Evolutionary conservation across 2,329 filamentous ascomycete species (phyloP).

Genomic region (Hypoxylon sp.): DNA sequence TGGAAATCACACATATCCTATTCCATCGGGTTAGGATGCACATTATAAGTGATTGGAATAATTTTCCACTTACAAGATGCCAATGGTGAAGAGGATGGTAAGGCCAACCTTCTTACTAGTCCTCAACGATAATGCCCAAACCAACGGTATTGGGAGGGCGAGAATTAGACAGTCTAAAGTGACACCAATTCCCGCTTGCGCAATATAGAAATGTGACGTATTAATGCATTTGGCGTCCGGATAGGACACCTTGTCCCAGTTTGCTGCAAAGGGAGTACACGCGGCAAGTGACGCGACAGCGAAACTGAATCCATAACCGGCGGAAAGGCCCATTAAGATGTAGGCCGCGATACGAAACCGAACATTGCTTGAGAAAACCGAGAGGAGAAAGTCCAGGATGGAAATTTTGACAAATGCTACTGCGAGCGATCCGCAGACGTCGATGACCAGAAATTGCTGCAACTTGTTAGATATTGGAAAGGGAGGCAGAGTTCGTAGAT

Average conservation of each 20-base stretch:
- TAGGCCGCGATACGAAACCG: slow-evolving; percentile 13
- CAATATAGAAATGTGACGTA: slow-evolving; percentile 16
- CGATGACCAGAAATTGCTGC: slow-evolving; percentile 10
- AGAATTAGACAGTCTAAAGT: slow-evolving; percentile 8
- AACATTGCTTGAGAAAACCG: slow-evolving; percentile 12
- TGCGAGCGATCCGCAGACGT: slow-evolving; percentile 13
- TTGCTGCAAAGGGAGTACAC: slow-evolving; percentile 17
- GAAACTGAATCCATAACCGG: slow-evolving; percentile 13
- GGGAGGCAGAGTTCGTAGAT: too few relatives aligned
- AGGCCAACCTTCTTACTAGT: slow-evolving; percentile 10
- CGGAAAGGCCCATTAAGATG: neutral
- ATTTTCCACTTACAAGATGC: slow-evolving; percentile 1
- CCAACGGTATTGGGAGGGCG: slow-evolving; percentile 5
- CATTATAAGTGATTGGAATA: neutral
- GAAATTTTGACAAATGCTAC: slow-evolving; percentile 23
- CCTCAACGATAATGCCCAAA: slow-evolving; percentile 4
- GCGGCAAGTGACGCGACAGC: slow-evolving; percentile 11
- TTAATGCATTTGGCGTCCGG: slow-evolving; percentile 19
- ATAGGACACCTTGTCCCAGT: slow-evolving; percentile 19
- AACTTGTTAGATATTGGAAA: neutral
- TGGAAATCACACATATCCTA: slow-evolving; percentile 19
- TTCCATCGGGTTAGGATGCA: neutral
- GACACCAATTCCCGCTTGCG: slow-evolving; percentile 15
- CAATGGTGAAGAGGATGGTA: slow-evolving; percentile 5
- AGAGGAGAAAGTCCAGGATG: slow-evolving; percentile 20